These are phyloP conservation scores for Pseudogymnoascus sp. DNA, from an alignment of 2,329 filamentous ascomycete genomes.

Conservation along the genomic window DNA sequence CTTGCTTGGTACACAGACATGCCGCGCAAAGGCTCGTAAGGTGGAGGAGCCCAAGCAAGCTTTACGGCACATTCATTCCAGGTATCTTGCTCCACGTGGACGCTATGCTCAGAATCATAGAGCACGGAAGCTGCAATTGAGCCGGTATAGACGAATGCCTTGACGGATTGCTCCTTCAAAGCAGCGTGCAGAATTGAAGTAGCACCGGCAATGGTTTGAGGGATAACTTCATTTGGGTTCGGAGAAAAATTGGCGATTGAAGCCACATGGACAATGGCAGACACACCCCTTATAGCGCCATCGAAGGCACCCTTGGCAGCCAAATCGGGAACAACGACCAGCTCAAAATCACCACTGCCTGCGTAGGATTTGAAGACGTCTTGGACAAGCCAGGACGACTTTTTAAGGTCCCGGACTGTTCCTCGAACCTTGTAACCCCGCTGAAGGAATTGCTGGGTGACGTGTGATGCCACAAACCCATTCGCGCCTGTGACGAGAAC, in stretches of 20 bases:
- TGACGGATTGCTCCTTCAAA: slow-evolving; percentile 31
- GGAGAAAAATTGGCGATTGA: slow-evolving; percentile 31
- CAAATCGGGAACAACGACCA: slow-evolving; percentile 33
- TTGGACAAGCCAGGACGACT: slow-evolving; percentile 29
- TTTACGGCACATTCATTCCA: slow-evolving; percentile 28
- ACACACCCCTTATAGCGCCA: slow-evolving; percentile 32
- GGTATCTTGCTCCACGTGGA: slow-evolving; percentile 18
- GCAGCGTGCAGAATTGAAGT: slow-evolving; percentile 34
- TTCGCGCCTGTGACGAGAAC: slow-evolving; percentile 40
- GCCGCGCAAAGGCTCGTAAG: slow-evolving; percentile 13
- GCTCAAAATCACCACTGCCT: slow-evolving; percentile 28
- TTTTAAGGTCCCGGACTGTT: slow-evolving; percentile 31
- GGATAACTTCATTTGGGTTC: slow-evolving; percentile 36
- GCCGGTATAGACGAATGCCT: slow-evolving; percentile 26
- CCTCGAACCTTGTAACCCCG: slow-evolving; percentile 37
- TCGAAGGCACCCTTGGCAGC: slow-evolving; percentile 31
- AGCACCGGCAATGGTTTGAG: slow-evolving; percentile 29
- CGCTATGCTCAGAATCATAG: not conserved
- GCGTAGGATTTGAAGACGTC: slow-evolving; percentile 26
- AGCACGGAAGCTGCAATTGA: slow-evolving; percentile 15
- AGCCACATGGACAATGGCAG: slow-evolving; percentile 38
- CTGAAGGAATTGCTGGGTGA: slow-evolving; percentile 32
- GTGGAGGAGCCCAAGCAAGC: slow-evolving; percentile 25
- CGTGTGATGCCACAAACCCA: slow-evolving; percentile 37
- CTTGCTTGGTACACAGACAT: slow-evolving; percentile 25